Evolutionary conservation across 169 alveolate genomes (phyloP), one percentile per base, ranked within the genome.

Genomic region (Plasmodium vivax): DNA sequence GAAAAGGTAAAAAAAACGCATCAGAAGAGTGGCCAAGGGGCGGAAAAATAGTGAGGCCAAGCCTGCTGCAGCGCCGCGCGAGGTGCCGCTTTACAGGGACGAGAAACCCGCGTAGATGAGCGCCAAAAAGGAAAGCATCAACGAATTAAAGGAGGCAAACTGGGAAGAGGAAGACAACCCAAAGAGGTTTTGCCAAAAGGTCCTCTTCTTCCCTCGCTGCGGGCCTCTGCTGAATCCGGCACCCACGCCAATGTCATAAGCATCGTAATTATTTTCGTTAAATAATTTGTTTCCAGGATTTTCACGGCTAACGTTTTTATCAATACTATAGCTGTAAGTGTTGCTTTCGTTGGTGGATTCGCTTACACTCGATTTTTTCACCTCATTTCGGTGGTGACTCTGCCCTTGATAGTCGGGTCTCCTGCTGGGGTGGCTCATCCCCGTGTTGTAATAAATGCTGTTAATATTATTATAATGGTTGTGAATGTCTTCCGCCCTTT

Each of bases 91-190:
- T 5, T 36, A 83, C 12, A 83, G 58, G 54, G 84, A 23, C 36
- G 41, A 27, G 10, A 7, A 51, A 47, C 38, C 23, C 23, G 68
- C 80, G 32, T 43, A 54, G 23, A 85, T 74, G 36, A 85, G 23
- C 30, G 58, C 38, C 62, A 85, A 73, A 27, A 81, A 81, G 32
- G 74, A 14, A 47, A 45, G 34, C 74, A 75, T 14, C 32, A 85
- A 45, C 75, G 34, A 45, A 34, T 47, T 85, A 30, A 85, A 47
- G 36, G 54, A 19, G 36, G 19, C 10, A 74, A 30, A 85, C 23
- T 85, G 45, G 23, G 93, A 85, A 72, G 93, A 84, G 45, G 93
- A 85, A 85, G 93, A 85, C 58, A 75, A 45, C 14, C 93, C 93
- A 45, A 85, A 85, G 12, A 85, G 19, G 36, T 85, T 85, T 43